A percentile compares a stretch with the other conserved stretches of the same genome.
These are phyloP conservation scores for Evernia prunastri DNA, from an alignment of 495 filamentous ascomycete genomes.

Conservation along the genomic window DNA sequence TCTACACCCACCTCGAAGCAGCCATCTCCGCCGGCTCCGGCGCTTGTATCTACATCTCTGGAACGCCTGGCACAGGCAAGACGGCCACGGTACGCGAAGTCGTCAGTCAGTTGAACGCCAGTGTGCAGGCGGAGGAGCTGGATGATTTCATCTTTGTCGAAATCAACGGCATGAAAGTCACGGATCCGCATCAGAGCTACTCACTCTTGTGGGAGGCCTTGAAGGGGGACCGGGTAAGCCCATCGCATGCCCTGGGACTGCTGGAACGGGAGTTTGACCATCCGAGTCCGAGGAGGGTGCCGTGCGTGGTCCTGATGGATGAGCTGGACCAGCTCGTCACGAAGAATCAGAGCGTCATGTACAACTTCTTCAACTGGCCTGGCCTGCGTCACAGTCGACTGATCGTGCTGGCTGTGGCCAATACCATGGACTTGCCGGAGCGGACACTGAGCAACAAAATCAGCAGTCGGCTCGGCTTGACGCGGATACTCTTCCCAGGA, in stretches of 20 bases:
- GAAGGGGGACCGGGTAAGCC: conserved; percentile 85
- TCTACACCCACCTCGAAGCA: conserved; percentile 88
- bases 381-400: conserved; percentile 80
- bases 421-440: conserved; percentile 98
- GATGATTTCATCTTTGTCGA: conserved; percentile 99
- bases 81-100: conserved; percentile 97
- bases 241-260: conserved; percentile 83
- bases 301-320: conserved; percentile 98
- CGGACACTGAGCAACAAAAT: conserved; percentile 97
- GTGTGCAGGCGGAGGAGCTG: conserved; percentile 82
- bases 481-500: conserved; percentile 91
- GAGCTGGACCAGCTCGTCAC: conserved; percentile 98
- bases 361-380: conserved; percentile 99
- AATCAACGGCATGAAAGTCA: conserved; percentile 99
- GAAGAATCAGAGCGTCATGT: conserved; percentile 98
- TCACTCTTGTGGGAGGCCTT: conserved; percentile 93
- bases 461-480: conserved; percentile 80
- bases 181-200: conserved; percentile 95
- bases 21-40: conserved; percentile 92
- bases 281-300: conserved; percentile 80
- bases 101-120: conserved; percentile 75
- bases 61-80: conserved; percentile 97
- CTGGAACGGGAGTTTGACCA: conserved; percentile 87
- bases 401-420: conserved; percentile 94
- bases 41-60: conserved; percentile 98